phyloP scores from a whole-genome alignment of 345 rosid genomes.

The Hypericum androsaemum region DNA sequence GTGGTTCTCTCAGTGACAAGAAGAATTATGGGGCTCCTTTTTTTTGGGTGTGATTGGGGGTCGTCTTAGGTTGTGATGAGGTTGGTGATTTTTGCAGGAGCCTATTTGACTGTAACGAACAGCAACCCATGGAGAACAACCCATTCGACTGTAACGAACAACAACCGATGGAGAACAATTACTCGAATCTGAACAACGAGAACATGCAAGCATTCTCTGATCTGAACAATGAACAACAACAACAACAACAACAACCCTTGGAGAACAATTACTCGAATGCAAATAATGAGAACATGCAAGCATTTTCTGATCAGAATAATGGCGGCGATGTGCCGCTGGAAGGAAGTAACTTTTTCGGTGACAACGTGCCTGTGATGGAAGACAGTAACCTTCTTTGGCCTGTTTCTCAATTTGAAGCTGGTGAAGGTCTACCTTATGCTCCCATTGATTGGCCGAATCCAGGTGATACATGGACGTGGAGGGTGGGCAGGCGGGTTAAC shows the following conservation, averaged over 20 bases:
- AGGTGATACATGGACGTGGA: slow-evolving; percentile 66
- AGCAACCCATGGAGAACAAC: no score
- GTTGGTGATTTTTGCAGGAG: no score
- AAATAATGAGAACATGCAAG: slow-evolving; percentile 5
- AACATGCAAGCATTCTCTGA: no score
- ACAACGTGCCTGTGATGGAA: slow-evolving; percentile 2
- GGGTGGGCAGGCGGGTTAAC: slow-evolving; percentile 42
- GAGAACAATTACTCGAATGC: slow-evolving; percentile 23
- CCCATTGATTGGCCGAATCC: slow-evolving; percentile 56
- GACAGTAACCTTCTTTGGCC: slow-evolving; percentile 21
- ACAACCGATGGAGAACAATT: no score
- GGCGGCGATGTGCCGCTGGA: slow-evolving; percentile 6
- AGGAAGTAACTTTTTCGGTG: background rate
- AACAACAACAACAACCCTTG: slow-evolving; percentile 24
- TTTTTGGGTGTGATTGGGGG: no score
- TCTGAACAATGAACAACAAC: no score
- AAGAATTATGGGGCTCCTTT: no score
- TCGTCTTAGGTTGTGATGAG: no score
- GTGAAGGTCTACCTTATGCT: slow-evolving; percentile 63
- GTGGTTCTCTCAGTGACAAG: no score
- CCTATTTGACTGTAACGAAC: no score
- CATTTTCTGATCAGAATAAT: background rate
- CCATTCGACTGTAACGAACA: no score
- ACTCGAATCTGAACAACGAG: no score
- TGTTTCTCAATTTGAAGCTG: slow-evolving; percentile 37